These are phyloP conservation scores for Pseudotulostoma volvatum DNA, from an alignment of 495 filamentous ascomycete species.

Conservation along the genomic window DNA sequence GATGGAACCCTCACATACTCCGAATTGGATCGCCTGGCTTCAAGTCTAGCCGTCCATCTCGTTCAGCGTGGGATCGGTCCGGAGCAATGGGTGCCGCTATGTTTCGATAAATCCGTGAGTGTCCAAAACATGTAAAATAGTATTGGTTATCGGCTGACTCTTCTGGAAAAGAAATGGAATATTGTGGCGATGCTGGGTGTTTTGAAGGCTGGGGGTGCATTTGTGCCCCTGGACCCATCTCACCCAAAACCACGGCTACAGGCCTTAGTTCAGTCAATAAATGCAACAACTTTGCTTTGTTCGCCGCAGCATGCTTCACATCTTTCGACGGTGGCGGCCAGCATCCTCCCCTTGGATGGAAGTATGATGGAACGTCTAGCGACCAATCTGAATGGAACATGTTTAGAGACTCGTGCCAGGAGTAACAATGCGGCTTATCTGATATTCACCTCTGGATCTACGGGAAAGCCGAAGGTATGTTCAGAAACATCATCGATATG, in stretches of 20 bases:
- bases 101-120: slow-evolving; percentile 42
- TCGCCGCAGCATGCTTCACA: slow-evolving; percentile 23
- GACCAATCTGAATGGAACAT: background rate
- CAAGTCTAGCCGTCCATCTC: slow-evolving; percentile 30
- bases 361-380: slow-evolving; percentile 14
- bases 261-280: slow-evolving; percentile 22
- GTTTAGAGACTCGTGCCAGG: slow-evolving; percentile 6
- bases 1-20: slow-evolving; percentile 42
- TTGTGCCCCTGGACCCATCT: too few relatives aligned
- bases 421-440: slow-evolving; percentile 27
- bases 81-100: slow-evolving; percentile 34
- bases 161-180: slow-evolving; percentile 42
- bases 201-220: too few relatives aligned
- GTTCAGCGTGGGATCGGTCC: slow-evolving; percentile 31
- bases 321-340: slow-evolving; percentile 14
- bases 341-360: slow-evolving; percentile 22
- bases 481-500: background rate
- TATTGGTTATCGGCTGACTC: background rate
- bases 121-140: background rate
- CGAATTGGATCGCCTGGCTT: slow-evolving; percentile 33
- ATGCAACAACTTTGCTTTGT: slow-evolving; percentile 34
- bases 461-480: slow-evolving; percentile 34
- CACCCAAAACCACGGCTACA: slow-evolving; percentile 38
- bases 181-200: slow-evolving; percentile 39
- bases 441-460: slow-evolving; percentile 35